Base-by-base conservation (phyloP, 2,329 filamentous ascomycete genomes). In the Chrysosporium queenslandicum region DNA sequence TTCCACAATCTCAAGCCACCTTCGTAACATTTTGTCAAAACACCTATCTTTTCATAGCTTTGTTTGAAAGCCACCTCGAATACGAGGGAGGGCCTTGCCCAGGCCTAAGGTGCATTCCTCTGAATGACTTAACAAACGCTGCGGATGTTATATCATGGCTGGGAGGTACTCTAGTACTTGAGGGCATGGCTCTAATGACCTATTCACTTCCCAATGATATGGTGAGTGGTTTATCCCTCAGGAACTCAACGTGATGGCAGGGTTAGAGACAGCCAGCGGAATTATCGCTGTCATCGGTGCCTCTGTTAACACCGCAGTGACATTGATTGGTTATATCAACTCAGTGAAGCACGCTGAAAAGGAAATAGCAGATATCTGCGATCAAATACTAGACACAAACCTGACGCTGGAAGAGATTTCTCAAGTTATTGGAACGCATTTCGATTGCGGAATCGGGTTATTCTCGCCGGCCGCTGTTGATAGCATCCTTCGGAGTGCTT, bases 221-320 rank as follows among this genome's bases (percentile, higher is more conserved):
- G 7, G 12, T 23, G 20, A 12, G 37, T 4, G 5, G 4, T 20
- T 41, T 6, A 8, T 23, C 18, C 9, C 2, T 2, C 14, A 18
- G 3, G 4, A 23, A 23, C 1, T 6, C n/a, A 14, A 41, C 29
- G 46, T 18, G 16, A 54, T 52, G 50, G 55, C 53, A 9, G 57
- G 55, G 4, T 43, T 58, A 16, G 57, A 55, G 16, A 42, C 40
- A 55, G 51, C 48, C 14, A 52, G 53, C 36, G 55, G 53, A 25
- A 57, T 58, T 39, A 32, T 58, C 30, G 34, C 29, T 25, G 45
- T 58, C 30, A 49, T 52, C 36, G 32, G 56, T 14, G 16, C 56
- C 23, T 59, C 59, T 39, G 40, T 60, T 18, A 55, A 56, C 56
- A 53, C 59, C 6, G 46, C 60, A 40, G 58, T 55, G 41, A 55